phyloP scores from a whole-genome alignment of 371 early-diverging fungal genomes.

The Mucor sp. region DNA sequence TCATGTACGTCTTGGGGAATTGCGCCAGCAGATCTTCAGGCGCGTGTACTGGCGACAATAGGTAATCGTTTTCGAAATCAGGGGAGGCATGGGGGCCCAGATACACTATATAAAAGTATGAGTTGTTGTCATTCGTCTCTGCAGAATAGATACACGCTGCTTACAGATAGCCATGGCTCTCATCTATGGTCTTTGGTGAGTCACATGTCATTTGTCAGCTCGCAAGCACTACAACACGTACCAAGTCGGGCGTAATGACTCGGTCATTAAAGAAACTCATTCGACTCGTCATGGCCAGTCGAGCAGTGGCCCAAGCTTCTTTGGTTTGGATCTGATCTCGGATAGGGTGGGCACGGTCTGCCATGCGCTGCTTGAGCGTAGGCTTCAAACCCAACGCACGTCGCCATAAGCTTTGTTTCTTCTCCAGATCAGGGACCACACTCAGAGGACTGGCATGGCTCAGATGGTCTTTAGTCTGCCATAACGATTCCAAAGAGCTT shows the following conservation, averaged over 20 bases:
- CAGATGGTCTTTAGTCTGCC: constrained; percentile 60
- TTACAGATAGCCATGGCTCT: constrained; percentile 90
- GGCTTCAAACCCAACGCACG: constrained; percentile 24
- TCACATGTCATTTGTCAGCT: neutral
- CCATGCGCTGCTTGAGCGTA: constrained; percentile 7
- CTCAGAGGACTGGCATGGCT: constrained; percentile 59
- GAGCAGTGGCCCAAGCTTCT: constrained; percentile 43
- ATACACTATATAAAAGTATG: constrained; percentile 59
- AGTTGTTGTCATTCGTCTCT: neutral
- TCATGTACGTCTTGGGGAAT: constrained; percentile 89
- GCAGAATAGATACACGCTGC: neutral
- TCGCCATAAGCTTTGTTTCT: constrained; percentile 36
- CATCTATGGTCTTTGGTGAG: constrained; percentile 43
- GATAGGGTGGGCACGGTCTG: constrained; percentile 19
- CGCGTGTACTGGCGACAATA: constrained; percentile 87
- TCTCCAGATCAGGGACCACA: constrained; percentile 56
- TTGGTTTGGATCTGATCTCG: constrained; percentile 24
- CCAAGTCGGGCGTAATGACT: constrained; percentile 78
- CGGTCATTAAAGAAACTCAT: constrained; percentile 87
- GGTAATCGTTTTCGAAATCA: constrained; percentile 81
- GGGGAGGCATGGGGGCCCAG: constrained; percentile 81
- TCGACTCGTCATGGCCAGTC: constrained; percentile 83
- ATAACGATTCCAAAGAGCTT: constrained; percentile 53
- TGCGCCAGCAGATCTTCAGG: constrained; percentile 86
- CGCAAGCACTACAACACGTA: constrained; percentile 27